Evolutionary conservation across 2,329 filamentous ascomycete genomes (phyloP).

Genomic region (Plenodomus biglobosus): DNA sequence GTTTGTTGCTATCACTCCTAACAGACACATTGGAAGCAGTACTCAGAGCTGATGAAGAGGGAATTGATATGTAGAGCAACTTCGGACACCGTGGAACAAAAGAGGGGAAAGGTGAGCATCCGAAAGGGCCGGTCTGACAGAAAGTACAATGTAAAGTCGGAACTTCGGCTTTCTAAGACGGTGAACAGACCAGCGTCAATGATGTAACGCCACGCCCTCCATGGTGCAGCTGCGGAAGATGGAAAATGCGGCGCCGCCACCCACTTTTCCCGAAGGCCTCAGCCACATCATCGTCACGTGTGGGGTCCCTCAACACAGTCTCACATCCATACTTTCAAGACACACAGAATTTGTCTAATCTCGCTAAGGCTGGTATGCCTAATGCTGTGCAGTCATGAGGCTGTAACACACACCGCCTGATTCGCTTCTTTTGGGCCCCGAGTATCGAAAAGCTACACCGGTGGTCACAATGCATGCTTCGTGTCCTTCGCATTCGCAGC

Average conservation of each 20-base stretch:
- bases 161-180: neutral
- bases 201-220: neutral
- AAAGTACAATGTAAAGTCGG: neutral
- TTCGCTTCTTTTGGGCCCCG: neutral
- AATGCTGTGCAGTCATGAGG: neutral
- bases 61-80: constrained; percentile 1
- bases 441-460: neutral
- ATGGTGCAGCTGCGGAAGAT: neutral
- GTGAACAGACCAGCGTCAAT: neutral
- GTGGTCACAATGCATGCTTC: neutral
- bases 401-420: constrained; percentile 4
- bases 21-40: constrained; percentile 6
- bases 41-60: neutral
- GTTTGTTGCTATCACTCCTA: neutral
- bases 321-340: neutral
- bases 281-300: constrained; percentile 9
- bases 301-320: too few species aligned
- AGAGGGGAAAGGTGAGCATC: constrained; percentile 11
- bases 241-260: neutral
- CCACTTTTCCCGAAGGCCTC: constrained; percentile 3
- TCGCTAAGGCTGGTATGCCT: too few species aligned
- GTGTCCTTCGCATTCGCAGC: constrained; percentile 20
- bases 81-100: constrained; percentile 1
- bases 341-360: neutral
- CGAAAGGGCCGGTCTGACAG: constrained; percentile 7